Evolutionary conservation across 148 eudicot species (phyloP).

Genomic region (Linanthus parryae): DNA sequence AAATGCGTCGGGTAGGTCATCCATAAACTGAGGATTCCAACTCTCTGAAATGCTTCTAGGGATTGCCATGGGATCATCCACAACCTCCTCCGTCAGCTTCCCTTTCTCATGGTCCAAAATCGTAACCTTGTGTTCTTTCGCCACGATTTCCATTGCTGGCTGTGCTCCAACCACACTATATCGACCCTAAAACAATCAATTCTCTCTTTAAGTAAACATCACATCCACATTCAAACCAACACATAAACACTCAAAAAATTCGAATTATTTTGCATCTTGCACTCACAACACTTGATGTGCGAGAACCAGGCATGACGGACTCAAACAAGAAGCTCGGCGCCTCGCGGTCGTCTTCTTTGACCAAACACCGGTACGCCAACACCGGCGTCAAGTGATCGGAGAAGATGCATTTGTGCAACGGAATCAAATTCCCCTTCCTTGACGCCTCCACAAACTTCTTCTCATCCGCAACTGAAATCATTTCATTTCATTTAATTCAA

Average conservation of each 20-base stretch:
- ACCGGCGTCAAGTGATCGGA: conserved; percentile 76
- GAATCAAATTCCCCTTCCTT: conserved; percentile 46
- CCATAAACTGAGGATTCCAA: conserved; percentile 56
- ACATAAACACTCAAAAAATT: background rate
- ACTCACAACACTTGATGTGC: conserved; percentile 34
- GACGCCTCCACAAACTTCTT: conserved; percentile 47
- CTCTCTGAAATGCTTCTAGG: conserved; percentile 56
- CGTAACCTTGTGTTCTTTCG: conserved; percentile 55
- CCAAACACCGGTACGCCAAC: conserved; percentile 77
- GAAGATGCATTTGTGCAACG: conserved; percentile 52
- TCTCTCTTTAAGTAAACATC: background rate
- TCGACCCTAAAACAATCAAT: conserved; percentile 48
- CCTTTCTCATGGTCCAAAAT: conserved; percentile 63
- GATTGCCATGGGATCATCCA: conserved; percentile 70
- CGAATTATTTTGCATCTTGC: background rate
- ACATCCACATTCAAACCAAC: background rate
- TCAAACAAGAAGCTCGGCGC: conserved; percentile 73
- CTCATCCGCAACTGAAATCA: conserved; percentile 24
- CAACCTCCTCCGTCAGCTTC: conserved; percentile 35
- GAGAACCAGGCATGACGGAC: conserved; percentile 52
- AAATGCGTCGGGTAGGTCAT: conserved; percentile 75
- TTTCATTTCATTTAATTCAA: background rate
- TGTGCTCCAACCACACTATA: conserved; percentile 80
- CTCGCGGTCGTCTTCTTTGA: conserved; percentile 58
- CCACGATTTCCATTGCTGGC: conserved; percentile 75